Conservation (phyloP, 257 asterid species). For the Phtheirospermum japonicum region DNA sequence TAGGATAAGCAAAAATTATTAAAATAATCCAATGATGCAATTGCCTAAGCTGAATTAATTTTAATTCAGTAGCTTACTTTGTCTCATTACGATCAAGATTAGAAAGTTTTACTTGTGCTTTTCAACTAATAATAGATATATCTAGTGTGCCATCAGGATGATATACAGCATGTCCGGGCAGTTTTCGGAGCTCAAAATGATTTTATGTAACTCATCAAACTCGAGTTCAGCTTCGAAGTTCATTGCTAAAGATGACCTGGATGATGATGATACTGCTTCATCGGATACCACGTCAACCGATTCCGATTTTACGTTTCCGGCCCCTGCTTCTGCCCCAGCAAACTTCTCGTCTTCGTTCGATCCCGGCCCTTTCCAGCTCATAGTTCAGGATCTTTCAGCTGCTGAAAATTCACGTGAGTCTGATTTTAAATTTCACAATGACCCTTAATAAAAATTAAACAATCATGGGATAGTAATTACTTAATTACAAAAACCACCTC, state of each 20-base stretch:
- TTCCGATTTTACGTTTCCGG: slow-evolving; percentile 91
- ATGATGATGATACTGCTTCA: slow-evolving; percentile 65
- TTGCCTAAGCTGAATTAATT: slow-evolving; percentile 1
- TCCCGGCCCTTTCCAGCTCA: slow-evolving; percentile 83
- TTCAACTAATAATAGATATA: slow-evolving; percentile 35
- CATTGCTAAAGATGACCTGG: slow-evolving; percentile 47
- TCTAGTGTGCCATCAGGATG: slow-evolving; percentile 99
- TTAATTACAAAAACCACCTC: neutral
- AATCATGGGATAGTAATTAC: neutral
- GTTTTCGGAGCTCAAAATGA: slow-evolving; percentile 95
- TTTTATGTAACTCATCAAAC: slow-evolving; percentile 68
- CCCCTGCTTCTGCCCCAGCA: slow-evolving; percentile 72
- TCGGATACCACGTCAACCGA: slow-evolving; percentile 77
- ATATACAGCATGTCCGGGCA: slow-evolving; percentile 97
- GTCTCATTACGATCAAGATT: no score
- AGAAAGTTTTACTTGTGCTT: slow-evolving; percentile 30
- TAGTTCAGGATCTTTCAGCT: slow-evolving; percentile 91
- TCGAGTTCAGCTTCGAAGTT: slow-evolving; percentile 64
- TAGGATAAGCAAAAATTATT: neutral
- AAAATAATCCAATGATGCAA: neutral
- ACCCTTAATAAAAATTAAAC: slow-evolving; percentile 24
- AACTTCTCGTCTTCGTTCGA: slow-evolving; percentile 56
- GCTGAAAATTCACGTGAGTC: slow-evolving; percentile 87
- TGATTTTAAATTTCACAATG: slow-evolving; percentile 31
- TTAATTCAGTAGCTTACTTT: neutral